phyloP scores from a whole-genome alignment of 805 yeast species.

The Torulaspora franciscae region DNA sequence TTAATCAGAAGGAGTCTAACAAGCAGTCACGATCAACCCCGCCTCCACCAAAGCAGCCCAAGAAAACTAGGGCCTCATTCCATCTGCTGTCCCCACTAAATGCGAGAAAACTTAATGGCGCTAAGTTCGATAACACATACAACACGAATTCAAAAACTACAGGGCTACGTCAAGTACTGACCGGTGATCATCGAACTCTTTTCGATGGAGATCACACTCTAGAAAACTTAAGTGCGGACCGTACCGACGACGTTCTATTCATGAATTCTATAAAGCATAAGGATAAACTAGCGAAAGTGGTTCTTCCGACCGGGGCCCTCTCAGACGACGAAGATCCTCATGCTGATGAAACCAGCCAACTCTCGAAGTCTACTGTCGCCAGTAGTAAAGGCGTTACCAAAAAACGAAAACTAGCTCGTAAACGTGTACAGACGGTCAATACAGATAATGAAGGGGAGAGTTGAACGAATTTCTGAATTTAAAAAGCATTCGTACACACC shows the following conservation, averaged over 20 bases:
- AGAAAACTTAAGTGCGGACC: constrained; percentile 12
- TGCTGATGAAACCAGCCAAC: not conserved
- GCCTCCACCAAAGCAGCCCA: constrained; percentile 4
- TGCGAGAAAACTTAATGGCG: constrained; percentile 17
- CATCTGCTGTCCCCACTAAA: constrained; percentile 28
- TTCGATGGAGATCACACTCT: constrained; percentile 17
- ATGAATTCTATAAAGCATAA: constrained; percentile 18
- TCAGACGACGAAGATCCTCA: constrained; percentile 15
- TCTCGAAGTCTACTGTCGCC: not conserved
- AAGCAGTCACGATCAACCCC: not conserved
- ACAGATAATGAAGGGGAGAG: constrained; percentile 13
- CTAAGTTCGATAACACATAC: constrained; percentile 3
- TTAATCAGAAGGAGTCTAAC: constrained; percentile 5
- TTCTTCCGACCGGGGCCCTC: constrained; percentile 17
- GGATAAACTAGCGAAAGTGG: constrained; percentile 16
- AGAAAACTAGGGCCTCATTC: constrained; percentile 11
- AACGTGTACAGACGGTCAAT: constrained; percentile 21
- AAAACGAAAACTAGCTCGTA: constrained; percentile 21
- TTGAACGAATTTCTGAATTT: not conserved
- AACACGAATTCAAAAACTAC: constrained; percentile 21
- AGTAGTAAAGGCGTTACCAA: constrained; percentile 3
- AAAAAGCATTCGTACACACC: not conserved
- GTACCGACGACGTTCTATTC: constrained; percentile 18
- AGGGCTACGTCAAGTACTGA: constrained; percentile 21
- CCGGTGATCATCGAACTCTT: constrained; percentile 23